Evolutionary conservation across 257 asterid genomes (phyloP).

Genomic region (Nicotiana noctiflora): DNA sequence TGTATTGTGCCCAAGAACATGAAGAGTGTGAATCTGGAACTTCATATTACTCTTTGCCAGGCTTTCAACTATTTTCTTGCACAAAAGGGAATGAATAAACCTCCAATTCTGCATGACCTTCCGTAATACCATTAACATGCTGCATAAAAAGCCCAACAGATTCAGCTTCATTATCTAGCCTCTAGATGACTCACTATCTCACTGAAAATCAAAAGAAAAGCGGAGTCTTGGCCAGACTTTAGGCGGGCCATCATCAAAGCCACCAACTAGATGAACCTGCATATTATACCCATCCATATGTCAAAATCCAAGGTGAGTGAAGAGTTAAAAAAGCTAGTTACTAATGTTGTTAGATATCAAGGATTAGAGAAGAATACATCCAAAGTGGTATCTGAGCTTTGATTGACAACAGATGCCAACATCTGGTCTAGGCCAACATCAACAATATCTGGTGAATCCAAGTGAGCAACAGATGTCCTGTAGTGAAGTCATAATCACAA

Average conservation of each 20-base stretch:
- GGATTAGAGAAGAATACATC: conserved; percentile 43
- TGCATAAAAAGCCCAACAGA: conserved; percentile 36
- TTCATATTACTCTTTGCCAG: conserved; percentile 47
- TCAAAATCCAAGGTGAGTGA: conserved; percentile 15
- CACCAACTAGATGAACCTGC: conserved; percentile 93
- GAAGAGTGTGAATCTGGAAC: conserved; percentile 70
- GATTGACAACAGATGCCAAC: conserved; percentile 58
- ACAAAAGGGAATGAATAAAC: conserved; percentile 78
- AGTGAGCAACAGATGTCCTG: conserved; percentile 87
- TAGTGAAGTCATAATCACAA: conserved; percentile 14
- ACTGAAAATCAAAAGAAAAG: conserved; percentile 19
- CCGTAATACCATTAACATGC: conserved; percentile 27
- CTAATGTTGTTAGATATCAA: conserved; percentile 9
- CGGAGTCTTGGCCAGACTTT: conserved; percentile 41
- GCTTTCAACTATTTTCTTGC: conserved; percentile 64
- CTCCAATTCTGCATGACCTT: conserved; percentile 18
- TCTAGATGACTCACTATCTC: conserved; percentile 14
- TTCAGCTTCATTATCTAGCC: conserved; percentile 12
- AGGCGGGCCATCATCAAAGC: conserved; percentile 61
- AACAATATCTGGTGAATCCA: conserved; percentile 72
- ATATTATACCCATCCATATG: conserved; percentile 16
- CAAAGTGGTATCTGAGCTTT: conserved; percentile 39
- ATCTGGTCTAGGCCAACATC: conserved; percentile 70
- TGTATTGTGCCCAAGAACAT: conserved; percentile 76
- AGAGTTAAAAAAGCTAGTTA: background rate